A percentile compares a stretch with the other conserved stretches of the same genome.
Evolutionary conservation across 352 stramenopile genomes (phyloP).

Genomic region (Pythium utonaiense): DNA sequence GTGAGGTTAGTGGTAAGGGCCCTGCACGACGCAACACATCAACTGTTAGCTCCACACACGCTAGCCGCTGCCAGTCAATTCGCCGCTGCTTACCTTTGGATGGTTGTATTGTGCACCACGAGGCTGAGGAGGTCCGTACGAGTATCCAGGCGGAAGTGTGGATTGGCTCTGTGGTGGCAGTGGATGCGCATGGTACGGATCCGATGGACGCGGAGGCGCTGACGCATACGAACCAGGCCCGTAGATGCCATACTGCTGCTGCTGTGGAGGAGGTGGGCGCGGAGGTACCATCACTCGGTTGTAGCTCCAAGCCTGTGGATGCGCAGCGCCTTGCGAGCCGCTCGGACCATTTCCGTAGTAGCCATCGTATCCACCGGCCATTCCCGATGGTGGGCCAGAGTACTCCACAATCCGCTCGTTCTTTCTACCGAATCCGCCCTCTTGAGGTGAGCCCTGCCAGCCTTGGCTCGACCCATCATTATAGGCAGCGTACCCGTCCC

Average conservation of each 20-base stretch:
- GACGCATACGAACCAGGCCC: neutral
- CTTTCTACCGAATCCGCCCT: slow-evolving; percentile 12
- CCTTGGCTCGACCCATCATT: neutral
- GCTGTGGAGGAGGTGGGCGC: neutral
- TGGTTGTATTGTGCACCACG: neutral
- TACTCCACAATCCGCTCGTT: slow-evolving; percentile 27
- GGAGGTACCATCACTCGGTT: neutral
- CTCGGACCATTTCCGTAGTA: slow-evolving; percentile 15
- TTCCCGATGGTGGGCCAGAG: slow-evolving; percentile 7
- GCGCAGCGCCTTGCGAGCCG: neutral
- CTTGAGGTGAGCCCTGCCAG: slow-evolving; percentile 4
- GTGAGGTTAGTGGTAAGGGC: neutral
- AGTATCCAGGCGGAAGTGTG: neutral
- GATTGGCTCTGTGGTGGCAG: neutral
- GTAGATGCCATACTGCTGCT: slow-evolving; percentile 9
- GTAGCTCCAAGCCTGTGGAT: slow-evolving; percentile 1
- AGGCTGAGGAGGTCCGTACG: slow-evolving; percentile 5
- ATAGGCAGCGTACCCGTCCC: slow-evolving; percentile 15
- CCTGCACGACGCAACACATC: neutral
- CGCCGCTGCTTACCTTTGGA: slow-evolving; percentile 8
- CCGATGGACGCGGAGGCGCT: slow-evolving; percentile 2
- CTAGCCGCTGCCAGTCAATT: neutral
- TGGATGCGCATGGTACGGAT: slow-evolving; percentile 3
- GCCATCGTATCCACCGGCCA: neutral
- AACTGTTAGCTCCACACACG: neutral